Evolutionary conservation across 2,329 filamentous ascomycete species (phyloP), one percentile per base, ranked within the genome.

Genomic region (Trichoderma sp.): DNA sequence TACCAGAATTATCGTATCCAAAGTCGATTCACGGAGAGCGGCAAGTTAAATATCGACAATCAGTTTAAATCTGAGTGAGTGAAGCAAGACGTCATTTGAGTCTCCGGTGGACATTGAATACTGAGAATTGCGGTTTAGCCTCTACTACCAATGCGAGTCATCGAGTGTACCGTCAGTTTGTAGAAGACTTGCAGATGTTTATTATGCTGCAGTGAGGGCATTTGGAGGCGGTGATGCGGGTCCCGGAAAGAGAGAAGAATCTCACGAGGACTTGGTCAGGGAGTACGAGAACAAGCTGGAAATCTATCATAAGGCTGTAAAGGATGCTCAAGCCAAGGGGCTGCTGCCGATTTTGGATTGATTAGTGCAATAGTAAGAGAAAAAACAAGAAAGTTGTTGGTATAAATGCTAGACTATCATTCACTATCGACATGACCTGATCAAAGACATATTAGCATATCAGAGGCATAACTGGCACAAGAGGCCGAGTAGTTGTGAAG

Each of bases 1-100:
- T 86, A 86, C 74, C 77, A 81, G 21, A 88, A 88, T 77, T 87
- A 82, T 75, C 83, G 84, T 63, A 68, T 64, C 1, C 85, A 87
- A 73, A 76, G 65, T 2, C 81, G 86, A 2, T 86, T 87, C 75
- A 82, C 79, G 3, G 75, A 77, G 7, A 75, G 71, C 7, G 77
- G 75, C 65, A 84, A 83, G 73, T 65, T 75, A n/a, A 76, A 71
- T 5, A 83, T 88, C 53, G 86, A 88, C 63, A 72, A 76, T 59
- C 83, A 85, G n/a, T 87, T 88, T 74, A 81, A 80, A 73, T 72
- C 40, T 0, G 83, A 85, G 81, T 83, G 63, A 62, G 80, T 75
- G 5, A 16, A 21, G 0, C 5, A 11, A n/a, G 29, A 31, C 5
- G 2, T 1, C 7, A 6, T 24, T 8, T 19, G 0, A 10, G 7